These are phyloP conservation scores for Suillus discolor DNA, from an alignment of 768 basidiomycete species.

Conservation along the genomic window DNA sequence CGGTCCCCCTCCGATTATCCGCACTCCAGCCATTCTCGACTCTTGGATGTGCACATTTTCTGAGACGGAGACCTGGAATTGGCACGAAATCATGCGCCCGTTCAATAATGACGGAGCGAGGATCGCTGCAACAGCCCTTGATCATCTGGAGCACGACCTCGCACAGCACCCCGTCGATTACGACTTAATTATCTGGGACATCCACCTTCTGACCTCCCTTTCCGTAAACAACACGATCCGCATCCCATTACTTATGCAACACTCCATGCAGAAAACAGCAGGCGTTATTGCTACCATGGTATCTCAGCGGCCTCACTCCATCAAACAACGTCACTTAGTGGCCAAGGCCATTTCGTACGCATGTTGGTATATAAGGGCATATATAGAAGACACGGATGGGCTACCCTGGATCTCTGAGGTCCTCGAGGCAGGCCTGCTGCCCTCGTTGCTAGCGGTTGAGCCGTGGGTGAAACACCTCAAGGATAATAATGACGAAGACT, in stretches of 20 bases:
- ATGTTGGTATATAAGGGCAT: constrained; percentile 33
- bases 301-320: constrained; percentile 6
- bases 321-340: constrained; percentile 12
- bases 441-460: constrained; percentile 27
- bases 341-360: constrained; percentile 31
- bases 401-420: constrained; percentile 28
- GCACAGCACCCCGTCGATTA: constrained; percentile 23
- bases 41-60: constrained; percentile 31
- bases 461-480: constrained; percentile 26
- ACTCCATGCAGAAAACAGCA: constrained; percentile 22
- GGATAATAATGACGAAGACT: constrained; percentile 25
- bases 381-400: constrained; percentile 28
- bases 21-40: constrained; percentile 23
- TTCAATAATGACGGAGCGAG: constrained; percentile 21
- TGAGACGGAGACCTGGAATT: constrained; percentile 25
- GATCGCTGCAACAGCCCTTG: constrained; percentile 26
- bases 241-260: constrained; percentile 23
- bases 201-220: constrained; percentile 28
- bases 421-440: constrained; percentile 27
- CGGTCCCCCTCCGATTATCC: constrained; percentile 7
- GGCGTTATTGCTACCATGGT: constrained; percentile 21
- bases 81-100: constrained; percentile 28
- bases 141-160: constrained; percentile 27
- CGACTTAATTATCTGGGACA: constrained; percentile 32
- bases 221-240: constrained; percentile 29